A percentile compares a stretch with the other conserved stretches of the same genome.
Conservation (phyloP, 352 stramenopile species). For the Blastocystis sp. region DNA sequence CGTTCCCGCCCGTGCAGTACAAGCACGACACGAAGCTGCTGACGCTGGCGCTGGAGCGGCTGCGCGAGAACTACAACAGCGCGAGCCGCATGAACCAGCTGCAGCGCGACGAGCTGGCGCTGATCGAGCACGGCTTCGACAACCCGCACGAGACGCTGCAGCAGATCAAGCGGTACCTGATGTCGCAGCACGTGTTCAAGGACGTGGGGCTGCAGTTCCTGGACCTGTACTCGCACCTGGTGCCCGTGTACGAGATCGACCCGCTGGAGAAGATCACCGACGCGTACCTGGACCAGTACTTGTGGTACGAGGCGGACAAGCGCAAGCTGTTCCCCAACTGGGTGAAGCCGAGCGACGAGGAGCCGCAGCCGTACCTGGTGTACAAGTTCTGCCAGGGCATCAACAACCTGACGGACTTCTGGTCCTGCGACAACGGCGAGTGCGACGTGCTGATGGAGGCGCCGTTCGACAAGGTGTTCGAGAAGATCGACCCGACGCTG, state of each 20-base stretch:
- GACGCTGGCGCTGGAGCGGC: constrained; percentile 93
- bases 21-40: constrained; percentile 99
- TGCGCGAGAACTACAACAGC: constrained; percentile 97
- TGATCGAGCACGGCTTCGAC: constrained; percentile 95
- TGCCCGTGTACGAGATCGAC: constrained; percentile 97
- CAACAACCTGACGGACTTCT: constrained; percentile 98
- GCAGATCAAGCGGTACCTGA: constrained; percentile 96
- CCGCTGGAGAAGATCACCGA: constrained; percentile 99
- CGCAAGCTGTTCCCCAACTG: constrained; percentile 98
- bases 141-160: constrained; percentile 96
- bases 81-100: constrained; percentile 94
- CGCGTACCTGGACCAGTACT: constrained; percentile 94
- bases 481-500: constrained; percentile 99
- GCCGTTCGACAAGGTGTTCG: constrained; percentile 98
- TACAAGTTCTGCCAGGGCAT: constrained; percentile 99
- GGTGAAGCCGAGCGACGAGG: constrained; percentile 97
- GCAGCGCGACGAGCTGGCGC: constrained; percentile 92
- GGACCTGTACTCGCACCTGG: constrained; percentile 97
- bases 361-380: constrained; percentile 93
- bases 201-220: constrained; percentile 99
- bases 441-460: constrained; percentile 97
- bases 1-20: constrained; percentile 98
- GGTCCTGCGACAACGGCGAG: constrained; percentile 93
- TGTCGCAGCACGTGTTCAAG: constrained; percentile 99
- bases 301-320: constrained; percentile 99